Base-by-base conservation (phyloP, 768 basidiomycete species). In the Cantharellus cinnabarinus region DNA sequence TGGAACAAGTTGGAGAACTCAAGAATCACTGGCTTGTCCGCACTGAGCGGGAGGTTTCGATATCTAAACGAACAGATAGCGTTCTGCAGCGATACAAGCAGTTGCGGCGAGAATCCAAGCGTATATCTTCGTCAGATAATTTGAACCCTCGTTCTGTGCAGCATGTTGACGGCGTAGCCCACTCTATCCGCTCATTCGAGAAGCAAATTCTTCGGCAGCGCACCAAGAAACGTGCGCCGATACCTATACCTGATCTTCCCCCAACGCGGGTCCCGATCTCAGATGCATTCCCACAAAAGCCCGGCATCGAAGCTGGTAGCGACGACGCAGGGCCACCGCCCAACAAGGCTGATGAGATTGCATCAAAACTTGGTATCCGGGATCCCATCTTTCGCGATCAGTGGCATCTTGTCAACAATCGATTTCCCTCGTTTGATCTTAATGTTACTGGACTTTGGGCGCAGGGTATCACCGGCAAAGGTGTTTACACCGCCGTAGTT, bases 341-440 rank as follows among this genome's bases (percentile, higher is more conserved):
- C 41, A 57, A 63, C 37, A 59, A 64, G 4, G 68, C 69, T 56
- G 54, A 67, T 15, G 42, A 63, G 3, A 65, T 83, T 42, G 82
- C 80, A 4, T 68, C 76, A 42, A 74, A 75, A 5, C 75, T 94
- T 42, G 77, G 74, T 20, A 81, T 99, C 61, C 65, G 72, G 35
- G 94, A 98, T 67, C 94, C 94, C 0, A 73, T 83, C 61, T 90
- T 95, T 67, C 67, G 75, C 14, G 69, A 78, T 60, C 94, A 98
- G 73, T 98, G 95, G 95, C 94, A 97, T 72, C 74, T 97, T 34
- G 78, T 95, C 61, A 98, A 99, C 71, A 80, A 85, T 61, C 77
- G 87, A 41, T 80, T 75, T 63, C 85, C 83, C 3, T 78, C 85
- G 65, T 68, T 71, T 58, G 71, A 71, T 64, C 85, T 99, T 82